phyloP scores from a whole-genome alignment of 805 yeast species.

The Nadsonia fulvescens region DNA sequence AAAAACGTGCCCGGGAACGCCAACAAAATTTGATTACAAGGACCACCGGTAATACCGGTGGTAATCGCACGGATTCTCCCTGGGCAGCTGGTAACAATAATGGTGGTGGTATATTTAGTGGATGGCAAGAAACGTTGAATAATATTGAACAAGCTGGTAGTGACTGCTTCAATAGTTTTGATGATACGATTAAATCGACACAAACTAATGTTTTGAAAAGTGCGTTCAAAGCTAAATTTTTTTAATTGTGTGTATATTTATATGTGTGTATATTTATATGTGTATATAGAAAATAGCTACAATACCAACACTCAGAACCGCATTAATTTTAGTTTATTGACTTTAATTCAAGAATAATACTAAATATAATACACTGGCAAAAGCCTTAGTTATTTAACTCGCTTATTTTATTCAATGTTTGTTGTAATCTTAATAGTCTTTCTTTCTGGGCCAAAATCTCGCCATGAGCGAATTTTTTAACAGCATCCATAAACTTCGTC shows the following conservation, averaged over 20 bases:
- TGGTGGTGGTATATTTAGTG: conserved; percentile 17
- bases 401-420: too few species aligned
- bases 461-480: too few species aligned
- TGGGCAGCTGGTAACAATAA: conserved; percentile 4
- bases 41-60: conserved; percentile 1
- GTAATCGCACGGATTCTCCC: not conserved
- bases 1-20: conserved; percentile 12
- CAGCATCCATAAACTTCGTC: too few species aligned
- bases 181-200: conserved; percentile 17
- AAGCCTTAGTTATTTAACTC: too few species aligned
- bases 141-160: conserved; percentile 26
- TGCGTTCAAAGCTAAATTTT: conserved; percentile 11
- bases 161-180: conserved; percentile 25
- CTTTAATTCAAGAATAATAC: too few species aligned
- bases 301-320: too few species aligned
- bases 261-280: too few species aligned
- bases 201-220: conserved; percentile 12
- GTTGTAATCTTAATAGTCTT: too few species aligned
- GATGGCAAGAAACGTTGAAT: conserved; percentile 25
- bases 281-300: too few species aligned
- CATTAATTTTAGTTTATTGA: too few species aligned
- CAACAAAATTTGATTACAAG: conserved; percentile 10
- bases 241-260: conserved; percentile 1
- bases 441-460: too few species aligned
- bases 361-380: too few species aligned